Evolutionary conservation across 192 early-diverging fungal genomes (phyloP).

Genomic region (Allomyces macrogynus): DNA sequence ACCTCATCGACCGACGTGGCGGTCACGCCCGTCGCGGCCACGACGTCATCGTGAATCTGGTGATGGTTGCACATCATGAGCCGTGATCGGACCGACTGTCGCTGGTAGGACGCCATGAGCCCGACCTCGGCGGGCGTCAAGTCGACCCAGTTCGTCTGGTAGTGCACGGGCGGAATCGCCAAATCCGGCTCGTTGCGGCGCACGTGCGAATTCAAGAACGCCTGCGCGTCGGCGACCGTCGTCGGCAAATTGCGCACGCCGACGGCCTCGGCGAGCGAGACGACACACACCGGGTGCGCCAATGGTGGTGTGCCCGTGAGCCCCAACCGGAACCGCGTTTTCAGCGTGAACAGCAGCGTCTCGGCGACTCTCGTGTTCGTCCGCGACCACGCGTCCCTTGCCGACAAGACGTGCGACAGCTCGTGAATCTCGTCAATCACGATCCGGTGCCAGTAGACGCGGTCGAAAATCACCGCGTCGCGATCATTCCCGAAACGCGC

Average conservation of each 20-base stretch:
- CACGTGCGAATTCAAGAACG: background rate
- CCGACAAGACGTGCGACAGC: background rate
- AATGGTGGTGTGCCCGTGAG: background rate
- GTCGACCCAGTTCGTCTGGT: background rate
- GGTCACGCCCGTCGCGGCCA: too few relatives aligned
- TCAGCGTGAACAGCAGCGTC: background rate
- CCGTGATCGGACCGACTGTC: too few relatives aligned
- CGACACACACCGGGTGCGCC: background rate
- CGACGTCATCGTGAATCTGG: too few relatives aligned
- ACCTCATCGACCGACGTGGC: too few relatives aligned
- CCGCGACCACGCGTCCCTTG: background rate
- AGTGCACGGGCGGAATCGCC: background rate
- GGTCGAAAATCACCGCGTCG: background rate
- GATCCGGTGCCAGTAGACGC: background rate
- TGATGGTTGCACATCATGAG: too few relatives aligned
- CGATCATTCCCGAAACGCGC: background rate
- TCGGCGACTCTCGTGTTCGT: background rate
- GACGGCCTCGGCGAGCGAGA: background rate
- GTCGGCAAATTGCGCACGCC: background rate
- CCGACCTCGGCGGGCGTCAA: too few relatives aligned
- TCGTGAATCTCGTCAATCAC: background rate
- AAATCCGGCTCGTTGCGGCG: background rate
- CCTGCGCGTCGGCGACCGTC: background rate
- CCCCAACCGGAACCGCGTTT: background rate
- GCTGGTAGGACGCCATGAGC: too few relatives aligned